Conservation (phyloP, 352 stramenopile genomes). For the Pythium pyrilobum region DNA sequence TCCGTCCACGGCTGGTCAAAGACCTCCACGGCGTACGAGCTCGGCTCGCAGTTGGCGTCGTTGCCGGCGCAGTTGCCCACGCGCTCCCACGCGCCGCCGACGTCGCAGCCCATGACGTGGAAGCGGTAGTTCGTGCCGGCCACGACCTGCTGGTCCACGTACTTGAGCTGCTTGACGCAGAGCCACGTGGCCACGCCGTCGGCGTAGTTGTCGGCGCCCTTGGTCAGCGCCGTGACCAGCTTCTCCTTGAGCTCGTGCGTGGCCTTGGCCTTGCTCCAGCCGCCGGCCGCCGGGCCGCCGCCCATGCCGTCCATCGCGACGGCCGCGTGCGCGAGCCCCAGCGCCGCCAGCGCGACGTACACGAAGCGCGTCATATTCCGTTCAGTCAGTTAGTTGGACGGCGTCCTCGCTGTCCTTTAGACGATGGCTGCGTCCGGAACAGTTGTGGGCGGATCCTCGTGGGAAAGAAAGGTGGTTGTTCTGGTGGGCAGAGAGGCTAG, state of each 20-base stretch:
- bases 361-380: not conserved
- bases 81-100: conserved; percentile 23
- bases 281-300: conserved; percentile 1
- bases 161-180: conserved; percentile 34
- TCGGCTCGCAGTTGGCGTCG: conserved; percentile 23
- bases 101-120: conserved; percentile 44
- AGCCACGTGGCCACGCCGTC: conserved; percentile 24
- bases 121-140: conserved; percentile 76
- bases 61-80: conserved; percentile 31
- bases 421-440: not conserved
- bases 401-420: not conserved
- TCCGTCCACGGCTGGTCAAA: conserved; percentile 59
- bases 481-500: not conserved
- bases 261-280: conserved; percentile 16
- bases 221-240: conserved; percentile 18
- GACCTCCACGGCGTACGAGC: conserved; percentile 43
- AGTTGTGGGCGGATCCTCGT: too few species aligned
- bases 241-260: conserved; percentile 17
- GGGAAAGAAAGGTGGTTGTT: too few species aligned
- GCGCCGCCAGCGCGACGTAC: not conserved
- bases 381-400: not conserved
- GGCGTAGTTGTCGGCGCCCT: conserved; percentile 25
- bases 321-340: not conserved
- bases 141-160: conserved; percentile 58
- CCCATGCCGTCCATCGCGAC: conserved; percentile 15